Conservation (phyloP, 352 stramenopile species). For the Phytophthora tubulina region DNA sequence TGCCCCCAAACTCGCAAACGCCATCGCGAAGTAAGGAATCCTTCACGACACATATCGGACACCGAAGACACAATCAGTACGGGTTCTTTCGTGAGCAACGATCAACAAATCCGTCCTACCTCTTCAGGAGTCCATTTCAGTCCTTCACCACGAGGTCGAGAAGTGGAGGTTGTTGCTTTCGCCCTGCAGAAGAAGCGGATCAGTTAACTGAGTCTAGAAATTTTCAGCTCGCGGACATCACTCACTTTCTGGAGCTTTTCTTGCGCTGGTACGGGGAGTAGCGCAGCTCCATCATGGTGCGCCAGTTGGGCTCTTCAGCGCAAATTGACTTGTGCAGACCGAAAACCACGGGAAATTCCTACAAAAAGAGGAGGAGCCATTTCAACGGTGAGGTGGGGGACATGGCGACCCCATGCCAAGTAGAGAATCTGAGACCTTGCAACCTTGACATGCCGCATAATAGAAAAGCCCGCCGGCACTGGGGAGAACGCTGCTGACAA, state of each 20-base stretch:
- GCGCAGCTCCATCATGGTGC: conserved; percentile 39
- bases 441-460: conserved; percentile 28
- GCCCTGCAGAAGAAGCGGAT: conserved; percentile 15
- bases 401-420: conserved; percentile 18
- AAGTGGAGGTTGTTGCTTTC: conserved; percentile 9
- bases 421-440: conserved; percentile 40
- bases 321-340: conserved; percentile 37
- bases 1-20: conserved; percentile 78
- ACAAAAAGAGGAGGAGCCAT: background rate
- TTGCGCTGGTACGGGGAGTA: conserved; percentile 40
- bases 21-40: conserved; percentile 74
- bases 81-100: background rate
- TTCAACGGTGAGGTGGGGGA: conserved; percentile 2
- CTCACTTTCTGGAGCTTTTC: conserved; percentile 46
- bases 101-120: conserved; percentile 31
- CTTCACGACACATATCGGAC: conserved; percentile 33
- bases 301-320: conserved; percentile 14
- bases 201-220: conserved; percentile 1
- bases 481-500: background rate
- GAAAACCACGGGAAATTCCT: conserved; percentile 19
- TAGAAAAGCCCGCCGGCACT: conserved; percentile 8
- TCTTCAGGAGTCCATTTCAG: conserved; percentile 55
- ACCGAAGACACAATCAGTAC: background rate
- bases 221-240: conserved; percentile 15
- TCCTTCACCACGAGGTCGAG: conserved; percentile 11